A percentile compares a stretch with the other conserved stretches of the same genome.
Conservation (phyloP, 2,329 filamentous ascomycete species). For the Sclerotinia spermophila region DNA sequence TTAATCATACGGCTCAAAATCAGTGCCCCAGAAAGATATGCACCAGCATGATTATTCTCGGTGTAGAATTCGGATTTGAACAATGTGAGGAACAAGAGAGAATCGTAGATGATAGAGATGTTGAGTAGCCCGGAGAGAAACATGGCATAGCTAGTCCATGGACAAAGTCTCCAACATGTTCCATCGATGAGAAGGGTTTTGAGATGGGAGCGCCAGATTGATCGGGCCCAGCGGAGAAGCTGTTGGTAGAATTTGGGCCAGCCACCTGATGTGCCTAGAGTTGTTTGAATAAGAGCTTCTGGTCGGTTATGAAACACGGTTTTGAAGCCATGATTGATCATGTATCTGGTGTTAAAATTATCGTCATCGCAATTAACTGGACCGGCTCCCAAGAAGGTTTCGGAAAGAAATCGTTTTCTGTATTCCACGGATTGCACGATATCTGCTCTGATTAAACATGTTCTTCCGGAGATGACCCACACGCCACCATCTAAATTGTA, state of each 20-base stretch:
- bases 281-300: conserved; percentile 49
- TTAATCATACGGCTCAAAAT: background rate
- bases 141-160: conserved; percentile 54
- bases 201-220: conserved; percentile 55
- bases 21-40: background rate
- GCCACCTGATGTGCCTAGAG: conserved; percentile 45
- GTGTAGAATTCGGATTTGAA: background rate
- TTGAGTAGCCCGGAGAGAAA: conserved; percentile 53
- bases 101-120: conserved; percentile 53
- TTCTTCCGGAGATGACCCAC: conserved; percentile 56
- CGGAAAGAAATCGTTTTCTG: conserved; percentile 44
- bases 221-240: conserved; percentile 54
- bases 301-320: conserved; percentile 52
- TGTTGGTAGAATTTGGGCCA: conserved; percentile 48
- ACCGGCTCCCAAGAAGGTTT: conserved; percentile 48
- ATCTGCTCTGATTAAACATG: conserved; percentile 47
- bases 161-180: conserved; percentile 43
- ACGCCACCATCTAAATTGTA: conserved; percentile 56
- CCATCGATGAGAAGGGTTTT: conserved; percentile 44
- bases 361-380: conserved; percentile 57
- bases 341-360: conserved; percentile 56
- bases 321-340: conserved; percentile 48
- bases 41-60: background rate
- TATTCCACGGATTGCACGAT: conserved; percentile 48
- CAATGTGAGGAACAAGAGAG: conserved; percentile 38